These are phyloP conservation scores for Eimeria praecox DNA, from an alignment of 169 alveolate species.

Conservation along the genomic window DNA sequence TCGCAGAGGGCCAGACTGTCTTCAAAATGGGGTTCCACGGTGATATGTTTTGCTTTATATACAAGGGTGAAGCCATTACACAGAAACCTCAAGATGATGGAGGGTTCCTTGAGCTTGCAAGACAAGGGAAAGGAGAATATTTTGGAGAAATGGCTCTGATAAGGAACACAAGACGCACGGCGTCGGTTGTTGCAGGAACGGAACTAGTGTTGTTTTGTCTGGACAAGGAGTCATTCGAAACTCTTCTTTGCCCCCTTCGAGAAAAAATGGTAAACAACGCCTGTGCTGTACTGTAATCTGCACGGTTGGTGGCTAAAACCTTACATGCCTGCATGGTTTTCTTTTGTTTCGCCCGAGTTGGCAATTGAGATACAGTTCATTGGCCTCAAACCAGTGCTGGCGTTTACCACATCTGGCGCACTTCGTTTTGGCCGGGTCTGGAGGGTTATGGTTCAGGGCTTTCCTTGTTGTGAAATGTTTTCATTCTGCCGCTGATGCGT, in stretches of 20 bases:
- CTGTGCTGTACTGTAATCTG: neutral
- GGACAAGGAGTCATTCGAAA: slow-evolving; percentile 79
- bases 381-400: too few relatives aligned
- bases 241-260: slow-evolving; percentile 61
- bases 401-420: neutral
- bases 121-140: slow-evolving; percentile 83
- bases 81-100: slow-evolving; percentile 78
- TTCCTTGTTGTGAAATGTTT: neutral
- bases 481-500: neutral
- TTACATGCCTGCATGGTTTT: neutral
- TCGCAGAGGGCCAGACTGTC: slow-evolving; percentile 79
- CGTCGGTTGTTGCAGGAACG: slow-evolving; percentile 87
- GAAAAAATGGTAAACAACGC: slow-evolving; percentile 66
- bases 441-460: neutral
- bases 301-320: neutral
- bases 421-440: neutral
- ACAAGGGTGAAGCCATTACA: slow-evolving; percentile 74
- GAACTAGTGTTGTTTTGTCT: slow-evolving; percentile 76
- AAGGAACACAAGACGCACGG: slow-evolving; percentile 83
- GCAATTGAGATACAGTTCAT: neutral
- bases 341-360: neutral
- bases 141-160: slow-evolving; percentile 88
- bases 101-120: slow-evolving; percentile 76
- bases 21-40: slow-evolving; percentile 79
- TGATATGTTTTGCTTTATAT: slow-evolving; percentile 81